Percentiles rank a stretch among this genome's conserved stretches.
Conservation (phyloP, 192 early-diverging fungal species). For the Coemansia asiatica region DNA sequence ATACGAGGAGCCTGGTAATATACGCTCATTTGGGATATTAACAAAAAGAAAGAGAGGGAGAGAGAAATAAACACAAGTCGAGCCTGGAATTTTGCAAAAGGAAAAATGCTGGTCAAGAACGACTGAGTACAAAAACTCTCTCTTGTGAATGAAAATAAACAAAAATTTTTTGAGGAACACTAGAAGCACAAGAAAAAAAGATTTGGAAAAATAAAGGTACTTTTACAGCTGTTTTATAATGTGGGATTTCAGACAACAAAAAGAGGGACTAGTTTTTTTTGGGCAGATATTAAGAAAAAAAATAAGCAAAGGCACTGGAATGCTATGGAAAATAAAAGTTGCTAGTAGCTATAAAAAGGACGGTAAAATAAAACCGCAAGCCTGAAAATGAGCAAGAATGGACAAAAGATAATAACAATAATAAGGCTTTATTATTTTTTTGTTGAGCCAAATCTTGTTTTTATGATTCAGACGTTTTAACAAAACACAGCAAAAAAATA, state of each 20-base stretch:
- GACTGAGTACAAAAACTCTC: background rate
- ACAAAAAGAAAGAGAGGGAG: background rate
- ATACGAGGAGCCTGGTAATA: constrained; percentile 7
- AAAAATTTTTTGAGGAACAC: background rate
- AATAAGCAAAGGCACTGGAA: background rate
- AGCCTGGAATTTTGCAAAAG: background rate
- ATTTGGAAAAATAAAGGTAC: background rate
- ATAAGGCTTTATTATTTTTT: background rate
- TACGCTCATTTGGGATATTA: background rate
- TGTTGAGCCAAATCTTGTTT: constrained; percentile 2
- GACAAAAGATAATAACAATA: background rate
- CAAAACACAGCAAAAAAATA: too few relatives aligned
- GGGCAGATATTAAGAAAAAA: background rate
- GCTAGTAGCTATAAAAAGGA: too few relatives aligned
- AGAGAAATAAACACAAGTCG: background rate
- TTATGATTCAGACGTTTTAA: background rate
- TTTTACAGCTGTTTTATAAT: background rate
- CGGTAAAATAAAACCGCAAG: background rate
- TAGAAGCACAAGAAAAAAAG: background rate
- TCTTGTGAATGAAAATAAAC: background rate
- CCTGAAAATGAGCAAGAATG: constrained; percentile 1
- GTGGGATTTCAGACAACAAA: too few relatives aligned
- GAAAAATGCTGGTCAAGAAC: background rate
- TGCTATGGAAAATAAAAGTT: background rate
- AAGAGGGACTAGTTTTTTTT: too few relatives aligned